A percentile compares a stretch with the other conserved stretches of the same genome.
These are phyloP conservation scores for Ceratocystis lukuohia DNA, from an alignment of 2,329 filamentous ascomycete genomes.

Conservation along the genomic window DNA sequence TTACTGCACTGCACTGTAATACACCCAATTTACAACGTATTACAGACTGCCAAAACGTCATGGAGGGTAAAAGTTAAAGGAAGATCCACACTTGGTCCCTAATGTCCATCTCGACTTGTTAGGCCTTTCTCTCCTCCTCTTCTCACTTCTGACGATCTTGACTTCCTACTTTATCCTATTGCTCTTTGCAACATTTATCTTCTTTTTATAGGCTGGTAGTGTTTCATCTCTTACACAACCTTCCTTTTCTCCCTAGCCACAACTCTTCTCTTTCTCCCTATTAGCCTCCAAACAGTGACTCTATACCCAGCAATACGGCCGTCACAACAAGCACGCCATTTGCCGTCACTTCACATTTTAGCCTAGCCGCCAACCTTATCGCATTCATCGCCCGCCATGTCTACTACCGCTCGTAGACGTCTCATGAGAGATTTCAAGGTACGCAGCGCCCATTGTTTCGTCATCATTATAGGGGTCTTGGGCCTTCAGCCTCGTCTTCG, in stretches of 20 bases:
- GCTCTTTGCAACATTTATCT: neutral
- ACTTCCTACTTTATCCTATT: neutral
- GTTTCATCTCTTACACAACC: neutral
- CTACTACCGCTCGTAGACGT: conserved; percentile 84
- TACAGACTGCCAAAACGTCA: conserved; percentile 3
- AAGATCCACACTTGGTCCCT: neutral
- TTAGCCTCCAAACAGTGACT: neutral
- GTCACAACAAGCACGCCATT: neutral
- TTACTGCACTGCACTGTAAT: neutral
- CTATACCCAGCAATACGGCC: neutral
- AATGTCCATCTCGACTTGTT: neutral
- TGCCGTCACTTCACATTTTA: neutral
- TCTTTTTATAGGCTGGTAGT: neutral
- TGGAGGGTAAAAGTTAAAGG: neutral
- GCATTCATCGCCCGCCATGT: conserved; percentile 36
- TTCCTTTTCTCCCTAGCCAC: neutral
- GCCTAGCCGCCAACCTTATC: neutral
- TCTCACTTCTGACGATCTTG: neutral
- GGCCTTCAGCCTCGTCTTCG: neutral
- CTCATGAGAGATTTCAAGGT: conserved; percentile 99
- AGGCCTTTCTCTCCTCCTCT: neutral
- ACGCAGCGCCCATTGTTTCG: conserved; percentile 25
- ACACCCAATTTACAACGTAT: neutral
- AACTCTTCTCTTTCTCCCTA: neutral
- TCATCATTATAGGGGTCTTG: neutral